These are phyloP conservation scores for Fraxinus sp. DNA, from an alignment of 305 asterid species.

Conservation along the genomic window DNA sequence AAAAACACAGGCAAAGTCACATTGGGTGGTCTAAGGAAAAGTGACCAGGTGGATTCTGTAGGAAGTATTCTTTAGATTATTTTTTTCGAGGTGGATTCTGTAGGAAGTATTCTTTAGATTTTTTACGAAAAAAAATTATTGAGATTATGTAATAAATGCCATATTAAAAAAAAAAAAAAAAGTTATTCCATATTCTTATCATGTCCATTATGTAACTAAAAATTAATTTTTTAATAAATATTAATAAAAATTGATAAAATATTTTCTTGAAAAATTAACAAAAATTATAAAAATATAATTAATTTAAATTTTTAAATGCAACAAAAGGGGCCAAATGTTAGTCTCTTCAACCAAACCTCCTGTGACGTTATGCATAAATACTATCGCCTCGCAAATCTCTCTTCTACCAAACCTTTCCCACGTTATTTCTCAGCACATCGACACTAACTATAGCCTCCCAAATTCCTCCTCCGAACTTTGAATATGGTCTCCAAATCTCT, in stretches of 20 bases:
- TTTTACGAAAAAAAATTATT: neutral
- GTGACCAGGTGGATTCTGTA: neutral
- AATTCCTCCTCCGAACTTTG: neutral
- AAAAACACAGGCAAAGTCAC: neutral
- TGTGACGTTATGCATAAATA: too few species aligned
- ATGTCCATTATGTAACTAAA: neutral
- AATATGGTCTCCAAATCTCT: neutral
- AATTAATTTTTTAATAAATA: too few species aligned
- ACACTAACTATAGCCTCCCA: neutral
- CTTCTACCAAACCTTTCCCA: neutral
- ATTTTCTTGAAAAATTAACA: neutral
- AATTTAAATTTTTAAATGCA: neutral
- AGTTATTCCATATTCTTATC: neutral
- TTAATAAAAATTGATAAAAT: too few species aligned
- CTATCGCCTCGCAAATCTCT: neutral
- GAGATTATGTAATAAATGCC: neutral
- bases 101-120: too few species aligned
- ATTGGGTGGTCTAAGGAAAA: neutral
- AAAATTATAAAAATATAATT: too few species aligned
- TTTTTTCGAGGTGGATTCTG: too few species aligned
- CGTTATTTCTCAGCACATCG: neutral
- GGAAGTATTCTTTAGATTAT: too few species aligned
- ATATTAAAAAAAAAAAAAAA: too few species aligned
- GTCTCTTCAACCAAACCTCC: neutral
- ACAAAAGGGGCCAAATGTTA: neutral